Conservation (phyloP, 495 filamentous ascomycete species). For the Penicillium parvum region DNA sequence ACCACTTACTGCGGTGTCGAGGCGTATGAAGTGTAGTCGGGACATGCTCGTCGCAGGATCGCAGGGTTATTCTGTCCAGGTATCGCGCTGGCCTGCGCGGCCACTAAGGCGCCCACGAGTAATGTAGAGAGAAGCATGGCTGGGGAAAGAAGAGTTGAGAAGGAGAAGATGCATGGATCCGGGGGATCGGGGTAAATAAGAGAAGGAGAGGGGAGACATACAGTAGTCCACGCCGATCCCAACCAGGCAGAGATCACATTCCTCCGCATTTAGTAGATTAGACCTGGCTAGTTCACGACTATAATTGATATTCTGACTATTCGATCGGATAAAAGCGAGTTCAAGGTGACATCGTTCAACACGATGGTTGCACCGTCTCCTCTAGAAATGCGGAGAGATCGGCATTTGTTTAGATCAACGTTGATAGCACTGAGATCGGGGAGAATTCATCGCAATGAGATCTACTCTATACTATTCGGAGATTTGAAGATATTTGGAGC, state of each 20-base stretch:
- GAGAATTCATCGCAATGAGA: neutral
- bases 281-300: neutral
- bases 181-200: slow-evolving; percentile 5
- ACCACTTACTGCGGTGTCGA: slow-evolving; percentile 40
- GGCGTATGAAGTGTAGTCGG: slow-evolving; percentile 48
- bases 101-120: slow-evolving; percentile 25
- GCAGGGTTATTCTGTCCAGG: slow-evolving; percentile 27
- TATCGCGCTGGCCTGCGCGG: slow-evolving; percentile 19
- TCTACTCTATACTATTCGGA: neutral
- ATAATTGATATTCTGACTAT: neutral
- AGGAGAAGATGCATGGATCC: neutral
- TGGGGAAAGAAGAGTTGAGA: neutral
- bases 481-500: too few relatives aligned
- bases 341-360: slow-evolving; percentile 23
- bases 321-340: slow-evolving; percentile 11
- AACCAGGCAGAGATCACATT: slow-evolving; percentile 19
- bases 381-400: slow-evolving; percentile 28
- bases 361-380: slow-evolving; percentile 19
- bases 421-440: too few relatives aligned
- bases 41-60: slow-evolving; percentile 42
- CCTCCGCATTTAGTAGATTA: slow-evolving; percentile 5
- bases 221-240: slow-evolving; percentile 20
- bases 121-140: slow-evolving; percentile 21
- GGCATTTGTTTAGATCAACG: slow-evolving; percentile 10
- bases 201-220: slow-evolving; percentile 5